Evolutionary conservation across 106 monocot genomes (phyloP), one percentile per base, ranked within the genome.

Genomic region (Acorus calamus): DNA sequence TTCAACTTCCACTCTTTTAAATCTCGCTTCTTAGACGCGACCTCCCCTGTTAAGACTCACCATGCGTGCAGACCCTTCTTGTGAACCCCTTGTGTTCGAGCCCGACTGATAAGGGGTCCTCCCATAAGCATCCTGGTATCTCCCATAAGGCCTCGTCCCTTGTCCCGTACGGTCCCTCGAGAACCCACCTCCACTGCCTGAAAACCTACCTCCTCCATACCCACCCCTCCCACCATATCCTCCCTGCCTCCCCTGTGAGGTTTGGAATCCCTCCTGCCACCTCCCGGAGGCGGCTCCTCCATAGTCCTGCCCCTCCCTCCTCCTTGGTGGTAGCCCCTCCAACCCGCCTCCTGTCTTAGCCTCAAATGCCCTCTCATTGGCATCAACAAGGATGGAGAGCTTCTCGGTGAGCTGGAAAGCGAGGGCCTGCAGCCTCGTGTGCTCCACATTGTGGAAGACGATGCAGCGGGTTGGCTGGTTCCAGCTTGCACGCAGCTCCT

Each of bases 401-500:
- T 96, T 96, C 59, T 90, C 90, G 6, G 82, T 79, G 79, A 96
- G 83, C 78, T 87, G 90, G 76, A 87, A 85, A 53, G 87, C 62
- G 28, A 96, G 82, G 3, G 84, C 78, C 59, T 96, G 94, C 53
- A 96, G 74, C 66, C 94, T 77, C 3, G 71, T 80, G 44, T 82
- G 84, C 73, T 87, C 84, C 11, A 90, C 81, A 53, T 80, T 78
- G 64, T 90, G 84, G 71, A 94, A 94, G 13, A 87, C 80, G 10
- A 94, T 67, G 68, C 94, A 89, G 51, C 55, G 71, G 0, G 84
- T 82, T 0, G 94, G 94, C 68, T 96, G 87, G 65, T 96, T 79
- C 94, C 90, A 96, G 68, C 90, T 90, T 4, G 94, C 94, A 46
- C 85, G 84, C 5, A 96, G 76, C 78, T 90, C 94, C 50, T 96